These are phyloP conservation scores for Anacardium occidentale DNA, from an alignment of 345 rosid species.

Conservation along the genomic window DNA sequence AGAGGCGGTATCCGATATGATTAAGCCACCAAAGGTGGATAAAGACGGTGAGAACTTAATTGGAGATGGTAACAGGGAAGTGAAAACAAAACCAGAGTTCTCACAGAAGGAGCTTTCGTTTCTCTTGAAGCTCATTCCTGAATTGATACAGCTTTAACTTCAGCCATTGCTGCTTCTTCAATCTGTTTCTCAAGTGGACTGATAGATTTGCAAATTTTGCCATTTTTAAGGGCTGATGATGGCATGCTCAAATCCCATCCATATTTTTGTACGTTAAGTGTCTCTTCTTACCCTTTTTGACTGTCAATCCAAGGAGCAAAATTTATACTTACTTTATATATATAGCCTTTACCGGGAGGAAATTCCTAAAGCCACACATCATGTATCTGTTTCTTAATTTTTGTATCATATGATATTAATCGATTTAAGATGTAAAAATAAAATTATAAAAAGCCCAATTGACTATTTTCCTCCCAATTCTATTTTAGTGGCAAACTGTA, in stretches of 20 bases:
- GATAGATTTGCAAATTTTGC: neutral
- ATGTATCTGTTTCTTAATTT: too few species aligned
- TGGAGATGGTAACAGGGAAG: conserved; percentile 1
- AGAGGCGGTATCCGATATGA: conserved; percentile 56
- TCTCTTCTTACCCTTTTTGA: neutral
- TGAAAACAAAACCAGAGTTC: conserved; percentile 56
- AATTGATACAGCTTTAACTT: conserved; percentile 49
- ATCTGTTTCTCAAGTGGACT: neutral
- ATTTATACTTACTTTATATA: neutral
- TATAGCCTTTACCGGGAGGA: neutral
- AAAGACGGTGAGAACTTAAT: conserved; percentile 20
- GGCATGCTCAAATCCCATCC: neutral
- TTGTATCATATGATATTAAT: too few species aligned
- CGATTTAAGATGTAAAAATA: too few species aligned
- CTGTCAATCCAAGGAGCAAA: neutral
- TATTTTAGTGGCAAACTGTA: too few species aligned
- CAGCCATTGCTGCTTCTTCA: neutral
- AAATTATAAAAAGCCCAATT: too few species aligned
- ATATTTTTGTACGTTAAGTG: conserved; percentile 3
- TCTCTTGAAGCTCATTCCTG: conserved; percentile 84
- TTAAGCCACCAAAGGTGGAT: conserved; percentile 37
- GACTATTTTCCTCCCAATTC: too few species aligned
- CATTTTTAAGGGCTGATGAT: neutral
- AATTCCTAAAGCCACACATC: too few species aligned
- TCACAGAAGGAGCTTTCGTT: conserved; percentile 73